A percentile compares a stretch with the other conserved stretches of the same genome.
phyloP scores from a whole-genome alignment of 495 filamentous ascomycete genomes.

The Penicillium herquei region DNA sequence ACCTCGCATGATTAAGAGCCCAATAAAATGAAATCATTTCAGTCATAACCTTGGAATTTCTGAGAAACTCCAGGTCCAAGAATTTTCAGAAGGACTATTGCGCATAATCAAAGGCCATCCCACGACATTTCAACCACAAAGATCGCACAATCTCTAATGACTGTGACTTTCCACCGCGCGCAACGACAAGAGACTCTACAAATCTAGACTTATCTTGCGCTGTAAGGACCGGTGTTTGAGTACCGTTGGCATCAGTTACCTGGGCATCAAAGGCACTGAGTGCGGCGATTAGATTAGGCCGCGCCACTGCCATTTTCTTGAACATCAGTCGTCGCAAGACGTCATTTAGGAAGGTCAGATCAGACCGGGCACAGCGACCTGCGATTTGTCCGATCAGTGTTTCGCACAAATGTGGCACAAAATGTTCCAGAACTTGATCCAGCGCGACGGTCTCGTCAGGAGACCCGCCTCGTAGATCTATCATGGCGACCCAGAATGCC shows the following conservation, averaged over 20 bases:
- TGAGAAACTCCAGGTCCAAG: neutral
- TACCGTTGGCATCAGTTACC: slow-evolving; percentile 29
- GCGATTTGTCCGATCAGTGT: slow-evolving; percentile 67
- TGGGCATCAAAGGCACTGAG: slow-evolving; percentile 52
- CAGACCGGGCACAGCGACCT: slow-evolving; percentile 72
- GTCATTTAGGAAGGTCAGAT: slow-evolving; percentile 72
- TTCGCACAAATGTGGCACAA: slow-evolving; percentile 58
- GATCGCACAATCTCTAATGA: slow-evolving; percentile 61
- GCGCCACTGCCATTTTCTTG: slow-evolving; percentile 61
- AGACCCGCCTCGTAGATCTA: slow-evolving; percentile 40
- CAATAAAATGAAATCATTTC: neutral
- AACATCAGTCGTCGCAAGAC: slow-evolving; percentile 75
- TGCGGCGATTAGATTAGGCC: slow-evolving; percentile 56
- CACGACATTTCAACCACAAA: slow-evolving; percentile 71
- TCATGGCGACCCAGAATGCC: slow-evolving; percentile 71
- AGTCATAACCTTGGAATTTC: neutral
- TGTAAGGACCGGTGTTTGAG: slow-evolving; percentile 20
- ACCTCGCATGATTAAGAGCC: neutral
- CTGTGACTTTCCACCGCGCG: slow-evolving; percentile 53
- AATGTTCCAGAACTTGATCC: slow-evolving; percentile 52
- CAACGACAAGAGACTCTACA: slow-evolving; percentile 43
- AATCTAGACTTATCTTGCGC: slow-evolving; percentile 36
- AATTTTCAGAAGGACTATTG: slow-evolving; percentile 7
- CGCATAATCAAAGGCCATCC: slow-evolving; percentile 64
- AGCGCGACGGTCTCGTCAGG: slow-evolving; percentile 45